Percentiles rank a stretch among this genome's conserved stretches.
phyloP scores from a whole-genome alignment of 225 moss, liverwort and hornwort species.

The Sphagnum contortum region DNA sequence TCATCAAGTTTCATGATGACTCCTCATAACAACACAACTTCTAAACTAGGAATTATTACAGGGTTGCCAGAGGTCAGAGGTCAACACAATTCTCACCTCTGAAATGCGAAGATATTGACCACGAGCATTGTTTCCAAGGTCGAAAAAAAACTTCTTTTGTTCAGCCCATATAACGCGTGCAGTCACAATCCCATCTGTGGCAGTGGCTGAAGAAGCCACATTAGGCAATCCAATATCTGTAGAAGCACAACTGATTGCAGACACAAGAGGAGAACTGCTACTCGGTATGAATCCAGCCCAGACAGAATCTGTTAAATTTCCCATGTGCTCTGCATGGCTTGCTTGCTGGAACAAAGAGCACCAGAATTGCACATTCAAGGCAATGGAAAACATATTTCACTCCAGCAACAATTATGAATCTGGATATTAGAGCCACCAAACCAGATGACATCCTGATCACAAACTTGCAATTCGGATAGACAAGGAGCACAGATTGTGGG shows the following conservation, averaged over 20 bases:
- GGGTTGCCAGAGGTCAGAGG: too few species aligned
- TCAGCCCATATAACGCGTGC: conserved; percentile 59
- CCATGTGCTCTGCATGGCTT: conserved; percentile 47
- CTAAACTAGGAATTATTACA: too few species aligned
- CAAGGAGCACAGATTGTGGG: conserved; percentile 14
- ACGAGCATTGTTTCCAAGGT: conserved; percentile 62
- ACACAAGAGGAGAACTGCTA: conserved; percentile 31
- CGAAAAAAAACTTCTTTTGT: conserved; percentile 66
- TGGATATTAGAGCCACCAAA: too few species aligned
- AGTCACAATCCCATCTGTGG: conserved; percentile 32
- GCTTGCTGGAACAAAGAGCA: conserved; percentile 14
- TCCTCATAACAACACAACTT: neutral
- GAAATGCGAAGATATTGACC: conserved; percentile 67
- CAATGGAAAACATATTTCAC: too few species aligned
- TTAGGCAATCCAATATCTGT: conserved; percentile 32
- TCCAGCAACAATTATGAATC: too few species aligned
- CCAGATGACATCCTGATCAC: too few species aligned
- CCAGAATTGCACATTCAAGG: too few species aligned
- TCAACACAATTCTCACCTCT: conserved; percentile 23
- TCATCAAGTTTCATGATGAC: neutral
- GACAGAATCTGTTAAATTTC: conserved; percentile 35
- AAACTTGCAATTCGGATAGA: too few species aligned
- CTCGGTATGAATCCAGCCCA: conserved; percentile 39
- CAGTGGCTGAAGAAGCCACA: conserved; percentile 22
- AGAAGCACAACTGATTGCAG: conserved; percentile 18